phyloP scores from a whole-genome alignment of 1,139 yeast genomes.

The Yamadazyma atlantica region DNA sequence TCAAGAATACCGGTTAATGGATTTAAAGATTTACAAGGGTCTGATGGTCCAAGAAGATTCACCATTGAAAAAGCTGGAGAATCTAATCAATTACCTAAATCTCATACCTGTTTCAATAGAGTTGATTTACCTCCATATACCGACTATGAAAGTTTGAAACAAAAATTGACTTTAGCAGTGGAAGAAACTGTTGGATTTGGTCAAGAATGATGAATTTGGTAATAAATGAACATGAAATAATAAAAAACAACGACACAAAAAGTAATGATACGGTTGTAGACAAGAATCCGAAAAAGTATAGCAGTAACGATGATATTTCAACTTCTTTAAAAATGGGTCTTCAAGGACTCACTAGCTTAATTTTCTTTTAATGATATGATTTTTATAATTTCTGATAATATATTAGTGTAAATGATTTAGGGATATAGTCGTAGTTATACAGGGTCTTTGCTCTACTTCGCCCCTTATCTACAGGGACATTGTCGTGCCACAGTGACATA shows the following conservation, averaged over 20 bases:
- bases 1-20: slow-evolving; percentile 99
- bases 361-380: neutral
- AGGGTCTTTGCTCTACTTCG: too few relatives aligned
- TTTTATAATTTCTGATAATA: neutral
- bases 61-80: slow-evolving; percentile 98
- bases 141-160: slow-evolving; percentile 72
- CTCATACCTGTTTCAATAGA: slow-evolving; percentile 94
- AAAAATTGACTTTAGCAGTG: slow-evolving; percentile 81
- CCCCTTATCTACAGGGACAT: too few relatives aligned
- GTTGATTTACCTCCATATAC: slow-evolving; percentile 86
- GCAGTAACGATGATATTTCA: neutral
- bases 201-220: slow-evolving; percentile 85
- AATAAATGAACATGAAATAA: too few relatives aligned
- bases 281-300: too few relatives aligned
- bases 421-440: too few relatives aligned
- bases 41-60: slow-evolving; percentile 98
- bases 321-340: neutral
- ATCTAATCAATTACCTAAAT: slow-evolving; percentile 86
- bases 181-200: slow-evolving; percentile 97
- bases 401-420: neutral
- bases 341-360: too few relatives aligned
- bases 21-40: slow-evolving; percentile 95
- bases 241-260: too few relatives aligned
- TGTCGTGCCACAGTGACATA: neutral
- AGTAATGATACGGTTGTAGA: too few relatives aligned